phyloP scores from a whole-genome alignment of 768 basidiomycete species.

The Tulasnella sp. region DNA sequence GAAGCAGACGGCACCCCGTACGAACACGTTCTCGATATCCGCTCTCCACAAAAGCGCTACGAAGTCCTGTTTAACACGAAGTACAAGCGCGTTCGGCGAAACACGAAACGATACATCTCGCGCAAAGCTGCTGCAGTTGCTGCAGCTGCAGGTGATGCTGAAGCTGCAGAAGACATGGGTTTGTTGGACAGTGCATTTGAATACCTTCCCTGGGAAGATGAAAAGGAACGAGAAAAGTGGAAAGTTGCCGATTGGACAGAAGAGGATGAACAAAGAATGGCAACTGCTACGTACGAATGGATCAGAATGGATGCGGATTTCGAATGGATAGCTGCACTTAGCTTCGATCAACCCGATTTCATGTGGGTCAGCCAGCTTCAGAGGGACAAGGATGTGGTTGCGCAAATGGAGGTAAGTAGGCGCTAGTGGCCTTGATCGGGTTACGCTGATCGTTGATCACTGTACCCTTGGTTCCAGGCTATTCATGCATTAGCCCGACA shows the following conservation, averaged over 20 bases:
- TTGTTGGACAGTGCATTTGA: slow-evolving; percentile 92
- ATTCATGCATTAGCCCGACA: slow-evolving; percentile 71
- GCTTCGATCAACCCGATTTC: slow-evolving; percentile 91
- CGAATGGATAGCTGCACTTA: slow-evolving; percentile 92
- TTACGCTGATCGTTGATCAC: slow-evolving; percentile 12
- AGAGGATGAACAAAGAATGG: slow-evolving; percentile 87
- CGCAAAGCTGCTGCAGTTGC: slow-evolving; percentile 87
- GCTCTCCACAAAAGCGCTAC: slow-evolving; percentile 76
- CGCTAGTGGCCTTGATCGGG: slow-evolving; percentile 3
- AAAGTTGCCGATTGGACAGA: slow-evolving; percentile 97
- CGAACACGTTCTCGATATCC: slow-evolving; percentile 92
- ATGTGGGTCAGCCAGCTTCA: slow-evolving; percentile 98
- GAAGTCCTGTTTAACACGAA: slow-evolving; percentile 98
- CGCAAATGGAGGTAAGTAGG: slow-evolving; percentile 80
- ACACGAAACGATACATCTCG: slow-evolving; percentile 90
- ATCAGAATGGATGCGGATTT: slow-evolving; percentile 98
- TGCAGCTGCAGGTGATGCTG: slow-evolving; percentile 80
- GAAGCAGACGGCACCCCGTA: slow-evolving; percentile 99
- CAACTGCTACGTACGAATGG: slow-evolving; percentile 97
- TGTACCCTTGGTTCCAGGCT: slow-evolving; percentile 45
- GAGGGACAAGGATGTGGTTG: slow-evolving; percentile 90
- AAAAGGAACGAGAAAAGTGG: slow-evolving; percentile 85
- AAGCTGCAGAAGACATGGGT: slow-evolving; percentile 86
- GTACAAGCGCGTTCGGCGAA: slow-evolving; percentile 89
- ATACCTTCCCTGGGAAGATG: slow-evolving; percentile 91